Percentiles rank a stretch among this genome's conserved stretches.
Conservation (phyloP, 2,329 filamentous ascomycete genomes). For the Endoconidiophora polonica region DNA sequence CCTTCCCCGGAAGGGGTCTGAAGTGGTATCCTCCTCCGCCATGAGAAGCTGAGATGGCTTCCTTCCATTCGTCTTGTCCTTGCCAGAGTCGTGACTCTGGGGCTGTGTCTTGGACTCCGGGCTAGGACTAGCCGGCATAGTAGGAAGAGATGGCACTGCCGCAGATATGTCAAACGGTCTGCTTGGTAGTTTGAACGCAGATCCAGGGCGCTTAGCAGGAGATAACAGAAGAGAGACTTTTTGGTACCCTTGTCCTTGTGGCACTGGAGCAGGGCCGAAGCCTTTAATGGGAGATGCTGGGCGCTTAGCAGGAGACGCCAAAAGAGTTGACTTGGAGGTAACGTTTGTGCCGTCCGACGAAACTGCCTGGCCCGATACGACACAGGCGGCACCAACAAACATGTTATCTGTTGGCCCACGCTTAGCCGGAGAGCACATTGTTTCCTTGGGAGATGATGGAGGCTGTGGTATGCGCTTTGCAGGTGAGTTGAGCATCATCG, state of each 20-base stretch:
- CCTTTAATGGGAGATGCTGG: conserved; percentile 29
- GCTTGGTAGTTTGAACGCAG: conserved; percentile 10
- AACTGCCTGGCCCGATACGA: conserved; percentile 17
- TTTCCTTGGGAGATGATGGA: conserved; percentile 36
- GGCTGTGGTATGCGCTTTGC: conserved; percentile 28
- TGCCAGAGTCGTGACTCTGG: background rate
- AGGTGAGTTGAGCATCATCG: conserved; percentile 32
- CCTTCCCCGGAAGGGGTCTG: conserved; percentile 6
- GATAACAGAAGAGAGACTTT: conserved; percentile 35
- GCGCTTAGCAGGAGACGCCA: conserved; percentile 36
- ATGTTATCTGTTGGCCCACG: conserved; percentile 27
- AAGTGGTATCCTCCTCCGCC: conserved; percentile 19
- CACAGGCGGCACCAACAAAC: conserved; percentile 9
- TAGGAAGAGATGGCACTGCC: conserved; percentile 4
- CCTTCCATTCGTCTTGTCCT: conserved; percentile 1
- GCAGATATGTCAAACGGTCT: conserved; percentile 5
- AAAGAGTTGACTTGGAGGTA: conserved; percentile 24
- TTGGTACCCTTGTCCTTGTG: conserved; percentile 20
- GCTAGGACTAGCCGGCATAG: background rate
- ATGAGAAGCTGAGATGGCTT: conserved; percentile 22
- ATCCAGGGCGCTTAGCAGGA: conserved; percentile 28
- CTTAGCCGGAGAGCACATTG: conserved; percentile 39
- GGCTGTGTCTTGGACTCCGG: no score
- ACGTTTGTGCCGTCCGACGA: conserved; percentile 10
- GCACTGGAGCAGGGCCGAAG: conserved; percentile 17